Base-by-base conservation (phyloP, 805 yeast species). In the Candida verbasci region DNA sequence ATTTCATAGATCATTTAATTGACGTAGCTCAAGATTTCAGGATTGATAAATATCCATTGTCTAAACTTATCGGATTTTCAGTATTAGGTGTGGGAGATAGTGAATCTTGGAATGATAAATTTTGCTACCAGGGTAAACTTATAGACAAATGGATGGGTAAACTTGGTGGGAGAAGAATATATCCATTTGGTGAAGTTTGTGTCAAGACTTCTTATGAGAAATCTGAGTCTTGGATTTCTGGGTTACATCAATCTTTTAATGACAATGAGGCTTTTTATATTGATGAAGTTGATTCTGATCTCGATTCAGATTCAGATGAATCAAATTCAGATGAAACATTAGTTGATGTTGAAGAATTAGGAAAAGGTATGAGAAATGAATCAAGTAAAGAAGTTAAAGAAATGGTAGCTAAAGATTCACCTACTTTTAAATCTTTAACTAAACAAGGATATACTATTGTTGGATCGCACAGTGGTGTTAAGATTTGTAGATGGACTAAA, bases 401-500 rank as follows among this genome's bases (percentile, higher is more conserved):
- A 56, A 88, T 88, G 97, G 95, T 88, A 30, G 86, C 95, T 3
- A 75, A 82, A 46, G 80, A 83, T 45, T 85, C 95, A 1, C 96
- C 96, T 18, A 88, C 97, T 1, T 88, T 68, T 58, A 85, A 84
- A 43, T 80, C 93, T 6, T 68, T 88, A 37, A 89, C 96, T 0
- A 88, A 88, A 50, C 97, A 88, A 61, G 97, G 97, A 1, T 88
- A 88, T 50, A 84, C 94, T 0, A 79, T 88, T 43, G 95, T 88
- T 27, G 97, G 97, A 4, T 80, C 94, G 0, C 97, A 88, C 50
- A 86, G 96, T 0, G 97, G 97, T 24, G 97, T 88, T 31, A 88
- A 88, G 55, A 86, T 89, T 20, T 88, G 97, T 53, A 76, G 97
- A 51, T 88, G 97, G 97, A 89, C 97, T 0, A 89, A 89, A 53